Conservation (phyloP, 805 yeast genomes). For the Metschnikowia santaceciliae region DNA sequence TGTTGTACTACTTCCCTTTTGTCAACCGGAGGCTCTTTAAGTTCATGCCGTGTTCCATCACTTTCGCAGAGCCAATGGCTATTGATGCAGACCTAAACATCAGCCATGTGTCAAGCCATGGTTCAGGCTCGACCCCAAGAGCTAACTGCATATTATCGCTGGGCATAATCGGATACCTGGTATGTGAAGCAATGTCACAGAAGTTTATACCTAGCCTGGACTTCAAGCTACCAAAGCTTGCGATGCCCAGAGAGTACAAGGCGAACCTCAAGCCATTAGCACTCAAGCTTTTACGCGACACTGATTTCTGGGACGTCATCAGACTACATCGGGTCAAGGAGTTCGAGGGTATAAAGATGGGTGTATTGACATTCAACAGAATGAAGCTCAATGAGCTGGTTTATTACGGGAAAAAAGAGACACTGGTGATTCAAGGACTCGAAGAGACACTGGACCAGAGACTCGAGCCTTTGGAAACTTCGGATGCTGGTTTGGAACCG, state of each 20-base stretch:
- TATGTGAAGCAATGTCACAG: conserved; percentile 1
- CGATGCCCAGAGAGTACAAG: conserved; percentile 17
- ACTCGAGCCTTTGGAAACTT: background rate
- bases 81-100: conserved; percentile 8
- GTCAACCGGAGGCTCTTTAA: conserved; percentile 22
- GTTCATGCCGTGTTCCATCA: conserved; percentile 24
- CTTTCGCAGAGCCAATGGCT: conserved; percentile 21
- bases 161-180: conserved; percentile 13
- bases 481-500: background rate
- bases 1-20: conserved; percentile 31
- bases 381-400: conserved; percentile 14
- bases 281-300: conserved; percentile 12
- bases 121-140: conserved; percentile 7
- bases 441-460: no score
- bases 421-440: background rate
- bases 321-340: conserved; percentile 11
- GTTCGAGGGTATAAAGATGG: conserved; percentile 9
- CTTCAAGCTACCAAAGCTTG: background rate
- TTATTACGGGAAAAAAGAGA: conserved; percentile 6
- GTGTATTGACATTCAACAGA: conserved; percentile 15
- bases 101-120: background rate
- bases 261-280: conserved; percentile 14
- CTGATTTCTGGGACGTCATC: conserved; percentile 9
- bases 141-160: conserved; percentile 7
- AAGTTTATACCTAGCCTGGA: conserved; percentile 2